Evolutionary conservation across 768 basidiomycete species (phyloP), one percentile per base, ranked within the genome.

Genomic region (Termitomyces heimii): DNA sequence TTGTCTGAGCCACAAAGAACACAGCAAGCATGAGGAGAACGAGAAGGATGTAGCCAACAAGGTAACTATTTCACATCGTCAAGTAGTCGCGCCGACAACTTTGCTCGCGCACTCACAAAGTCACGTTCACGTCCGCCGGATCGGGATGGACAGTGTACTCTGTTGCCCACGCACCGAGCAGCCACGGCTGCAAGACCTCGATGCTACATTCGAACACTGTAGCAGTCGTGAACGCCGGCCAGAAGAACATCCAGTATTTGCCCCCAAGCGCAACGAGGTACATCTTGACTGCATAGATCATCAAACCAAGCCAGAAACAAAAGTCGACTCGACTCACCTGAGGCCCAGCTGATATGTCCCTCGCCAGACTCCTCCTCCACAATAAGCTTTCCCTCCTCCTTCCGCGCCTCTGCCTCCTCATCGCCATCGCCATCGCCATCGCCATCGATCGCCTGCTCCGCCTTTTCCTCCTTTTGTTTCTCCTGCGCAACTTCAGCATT

Each of bases 291-390:
- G 65, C 7, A 22, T 12, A 3, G 8, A 31, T 9, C n/a, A 37
- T 51, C 5, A 35, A 22, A 16, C 8, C 22, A 24, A 12, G 2
- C 35, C 8, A 24, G 22, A n/a, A 12, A 5, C 20, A 12, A 42
- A 26, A 22, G 32, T 8, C 32, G 20, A 0, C 13, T 34, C 2
- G 20, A 61, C 62, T 57, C 66, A 68, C 75, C 58, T 32, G 79
- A 71, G n/a, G 69, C 57, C 77, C 79, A 81, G 43, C 79, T 77
- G 29, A 87, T 78, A 57, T 80, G 81, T 0, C 85, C 85, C 53
- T 78, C 75, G 1, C 72, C 76, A 42, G 85, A 75, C 63, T 89
- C 86, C 65, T 89, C 86, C 0, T 77, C 79, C 3, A 84, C 68
- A 37, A 86, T 78, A 9, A 88, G 74, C 62, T 85, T 84, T 1